Evolutionary conservation across 345 rosid genomes (phyloP).

Genomic region (Luvunga scandens): DNA sequence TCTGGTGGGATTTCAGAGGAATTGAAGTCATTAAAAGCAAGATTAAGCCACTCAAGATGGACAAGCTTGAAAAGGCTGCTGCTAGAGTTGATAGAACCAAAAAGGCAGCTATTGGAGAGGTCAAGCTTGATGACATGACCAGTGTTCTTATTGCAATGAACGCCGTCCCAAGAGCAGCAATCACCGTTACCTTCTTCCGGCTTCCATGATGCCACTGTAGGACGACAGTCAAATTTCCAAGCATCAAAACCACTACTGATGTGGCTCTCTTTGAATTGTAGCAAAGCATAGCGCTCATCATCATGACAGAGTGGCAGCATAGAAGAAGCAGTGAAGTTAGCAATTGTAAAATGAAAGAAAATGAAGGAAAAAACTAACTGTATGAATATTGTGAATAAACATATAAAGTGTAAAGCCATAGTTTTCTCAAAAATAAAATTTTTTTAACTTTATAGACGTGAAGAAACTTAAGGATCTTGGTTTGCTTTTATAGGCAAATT

Average conservation of each 20-base stretch:
- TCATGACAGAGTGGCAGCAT: neutral
- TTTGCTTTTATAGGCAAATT: too few relatives aligned
- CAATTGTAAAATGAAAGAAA: neutral
- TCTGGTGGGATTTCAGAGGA: neutral
- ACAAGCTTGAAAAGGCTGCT: neutral
- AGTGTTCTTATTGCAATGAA: neutral
- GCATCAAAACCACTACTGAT: neutral
- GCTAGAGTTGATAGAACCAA: too few relatives aligned
- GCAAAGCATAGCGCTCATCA: neutral
- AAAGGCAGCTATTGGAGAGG: too few relatives aligned
- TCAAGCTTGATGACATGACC: neutral
- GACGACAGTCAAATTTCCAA: neutral
- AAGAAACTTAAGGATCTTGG: too few relatives aligned
- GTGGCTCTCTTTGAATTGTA: neutral
- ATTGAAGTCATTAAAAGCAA: neutral
- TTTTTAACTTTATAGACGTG: too few relatives aligned
- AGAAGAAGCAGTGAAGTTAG: neutral
- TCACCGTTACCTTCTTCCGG: neutral
- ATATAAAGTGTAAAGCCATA: too few relatives aligned
- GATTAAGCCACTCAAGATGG: neutral
- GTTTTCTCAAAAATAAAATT: too few relatives aligned
- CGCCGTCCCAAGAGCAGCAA: slow-evolving; percentile 7
- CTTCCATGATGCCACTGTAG: neutral
- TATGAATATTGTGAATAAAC: neutral
- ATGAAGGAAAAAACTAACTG: neutral